Conservation (phyloP, 2,329 filamentous ascomycete species). For the Trichoderma polysporum region DNA sequence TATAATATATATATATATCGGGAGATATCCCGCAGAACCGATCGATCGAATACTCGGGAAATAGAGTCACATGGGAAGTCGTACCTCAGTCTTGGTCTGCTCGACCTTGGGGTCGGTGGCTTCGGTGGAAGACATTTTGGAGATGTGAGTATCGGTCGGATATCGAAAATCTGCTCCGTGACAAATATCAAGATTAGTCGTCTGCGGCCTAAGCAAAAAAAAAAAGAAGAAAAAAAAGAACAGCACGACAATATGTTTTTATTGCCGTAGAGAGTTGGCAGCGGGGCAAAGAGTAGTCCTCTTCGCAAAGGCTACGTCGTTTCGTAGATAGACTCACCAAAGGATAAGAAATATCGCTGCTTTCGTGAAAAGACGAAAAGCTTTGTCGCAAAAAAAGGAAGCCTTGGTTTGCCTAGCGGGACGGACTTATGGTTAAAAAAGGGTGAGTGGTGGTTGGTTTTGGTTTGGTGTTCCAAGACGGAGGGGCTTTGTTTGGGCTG, state of each 20-base stretch:
- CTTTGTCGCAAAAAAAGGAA: neutral
- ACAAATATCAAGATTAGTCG: neutral
- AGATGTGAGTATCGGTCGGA: conserved; percentile 20
- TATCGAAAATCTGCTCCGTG: conserved; percentile 7
- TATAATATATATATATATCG: too few species aligned
- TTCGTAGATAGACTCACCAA: neutral
- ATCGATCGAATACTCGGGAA: neutral
- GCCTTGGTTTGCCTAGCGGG: neutral
- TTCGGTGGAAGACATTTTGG: conserved; percentile 50
- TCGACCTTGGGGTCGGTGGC: conserved; percentile 56
- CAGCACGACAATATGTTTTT: neutral
- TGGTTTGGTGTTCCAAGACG: neutral
- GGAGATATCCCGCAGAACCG: neutral
- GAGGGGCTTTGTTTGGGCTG: neutral
- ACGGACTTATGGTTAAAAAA: neutral
- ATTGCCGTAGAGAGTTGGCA: neutral
- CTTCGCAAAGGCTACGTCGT: neutral
- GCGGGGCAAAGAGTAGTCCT: neutral
- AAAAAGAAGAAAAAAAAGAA: neutral
- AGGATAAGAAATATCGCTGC: neutral
- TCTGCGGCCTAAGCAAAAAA: neutral
- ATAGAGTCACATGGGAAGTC: neutral
- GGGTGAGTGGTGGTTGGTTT: neutral
- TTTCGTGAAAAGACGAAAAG: neutral
- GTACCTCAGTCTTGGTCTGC: conserved; percentile 37